Evolutionary conservation across 768 basidiomycete genomes (phyloP).

Genomic region (Antrodiella citrinella): DNA sequence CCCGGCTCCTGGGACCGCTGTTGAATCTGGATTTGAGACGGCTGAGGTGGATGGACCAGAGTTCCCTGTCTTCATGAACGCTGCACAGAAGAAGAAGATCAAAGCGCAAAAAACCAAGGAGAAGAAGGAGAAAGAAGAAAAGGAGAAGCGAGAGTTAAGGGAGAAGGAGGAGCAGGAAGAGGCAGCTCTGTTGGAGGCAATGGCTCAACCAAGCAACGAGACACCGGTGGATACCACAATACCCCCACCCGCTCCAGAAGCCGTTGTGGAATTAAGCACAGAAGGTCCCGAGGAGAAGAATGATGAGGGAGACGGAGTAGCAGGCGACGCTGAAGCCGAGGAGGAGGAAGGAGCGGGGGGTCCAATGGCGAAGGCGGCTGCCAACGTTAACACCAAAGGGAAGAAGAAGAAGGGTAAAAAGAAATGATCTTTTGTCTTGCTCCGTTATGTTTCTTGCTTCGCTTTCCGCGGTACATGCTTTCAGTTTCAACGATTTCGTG

Average conservation of each 20-base stretch:
- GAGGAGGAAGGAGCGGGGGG: slow-evolving; percentile 3
- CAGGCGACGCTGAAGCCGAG: slow-evolving; percentile 4
- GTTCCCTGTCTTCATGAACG: background rate
- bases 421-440: background rate
- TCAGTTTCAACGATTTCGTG: background rate
- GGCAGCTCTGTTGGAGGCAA: background rate
- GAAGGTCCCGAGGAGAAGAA: background rate
- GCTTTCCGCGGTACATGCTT: background rate
- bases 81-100: background rate
- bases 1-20: background rate
- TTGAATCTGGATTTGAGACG: background rate
- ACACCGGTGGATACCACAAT: too few relatives aligned
- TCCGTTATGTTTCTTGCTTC: background rate
- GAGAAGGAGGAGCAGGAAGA: slow-evolving; percentile 10
- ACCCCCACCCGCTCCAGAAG: background rate
- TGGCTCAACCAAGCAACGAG: too few relatives aligned
- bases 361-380: background rate
- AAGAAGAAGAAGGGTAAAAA: background rate
- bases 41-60: background rate
- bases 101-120: background rate
- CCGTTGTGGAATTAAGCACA: background rate
- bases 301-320: slow-evolving; percentile 3
- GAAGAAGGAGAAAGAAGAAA: background rate
- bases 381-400: background rate
- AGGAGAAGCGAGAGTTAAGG: slow-evolving; percentile 1